Evolutionary conservation across 2,329 filamentous ascomycete species (phyloP), one percentile per base, ranked within the genome.

Genomic region (Juglanconis sp.): DNA sequence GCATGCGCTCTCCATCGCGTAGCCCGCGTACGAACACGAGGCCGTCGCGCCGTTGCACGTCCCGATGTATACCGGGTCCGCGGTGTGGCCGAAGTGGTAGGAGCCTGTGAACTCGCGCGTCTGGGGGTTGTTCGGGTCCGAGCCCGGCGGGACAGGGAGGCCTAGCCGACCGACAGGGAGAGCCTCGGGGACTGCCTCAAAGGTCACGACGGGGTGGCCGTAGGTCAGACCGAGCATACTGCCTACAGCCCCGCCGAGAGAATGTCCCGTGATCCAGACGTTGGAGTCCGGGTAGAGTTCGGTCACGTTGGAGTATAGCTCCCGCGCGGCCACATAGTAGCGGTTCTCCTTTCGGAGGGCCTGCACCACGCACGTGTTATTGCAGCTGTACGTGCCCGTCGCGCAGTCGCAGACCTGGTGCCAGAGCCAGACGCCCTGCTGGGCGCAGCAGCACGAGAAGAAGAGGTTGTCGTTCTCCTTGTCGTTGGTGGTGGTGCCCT

Each of bases 391-490:
- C 1, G 92, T 91, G 10, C 87, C 85, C 1, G 90, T 91, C 64
- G 92, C 91, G 72, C 95, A 99, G 72, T 96, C 90, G 75, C 95
- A 99, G 59, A 96, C 92, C 71, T 96, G 89, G 63, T 90, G 88
- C 88, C 92, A 97, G 15, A 92, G 86, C 77, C 88, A 92, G 65
- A 92, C 91, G 0, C 93, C 92, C 68, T 96, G 93, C 75, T 97
- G 92, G 4, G 87, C 95, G 75, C 95, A 99, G 74, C 95, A 99
- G 77, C 95, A 99, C 71, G 93, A 96, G 77, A 97, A 97, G 75
- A 96, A 96, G 9, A 99, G 81, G 71, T 99, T 99, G 75, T 99
- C 95, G 72, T 98, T 99, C 69, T 93, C 81, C 77, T 99, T 99
- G 77, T 99, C 95, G 67, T 96, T 96, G 32, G 92, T 96, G 0